These are phyloP conservation scores for Megacollybia marginata DNA, from an alignment of 768 basidiomycete species.

Conservation along the genomic window DNA sequence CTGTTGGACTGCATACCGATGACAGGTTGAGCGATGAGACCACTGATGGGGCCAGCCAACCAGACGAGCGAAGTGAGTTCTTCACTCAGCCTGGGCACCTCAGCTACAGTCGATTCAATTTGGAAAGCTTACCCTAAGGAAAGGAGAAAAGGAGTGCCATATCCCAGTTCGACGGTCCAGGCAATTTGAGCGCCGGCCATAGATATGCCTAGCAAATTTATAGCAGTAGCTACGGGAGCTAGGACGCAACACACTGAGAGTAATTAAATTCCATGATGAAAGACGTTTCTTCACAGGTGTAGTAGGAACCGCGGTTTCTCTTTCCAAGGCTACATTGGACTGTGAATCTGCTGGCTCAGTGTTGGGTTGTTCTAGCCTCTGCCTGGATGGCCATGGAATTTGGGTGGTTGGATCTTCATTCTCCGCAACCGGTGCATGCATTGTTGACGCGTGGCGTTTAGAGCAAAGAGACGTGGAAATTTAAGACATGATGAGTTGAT, in stretches of 20 bases:
- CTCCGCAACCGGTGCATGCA: conserved; percentile 61
- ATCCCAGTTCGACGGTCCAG: conserved; percentile 96
- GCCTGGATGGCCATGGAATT: conserved; percentile 60
- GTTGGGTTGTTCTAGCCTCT: conserved; percentile 14
- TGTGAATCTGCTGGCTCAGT: not conserved
- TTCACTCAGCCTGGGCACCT: conserved; percentile 27
- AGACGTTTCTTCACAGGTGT: conserved; percentile 23
- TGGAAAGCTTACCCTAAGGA: too few species aligned
- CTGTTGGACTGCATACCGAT: conserved; percentile 56
- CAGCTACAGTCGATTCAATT: too few species aligned
- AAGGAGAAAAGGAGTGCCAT: conserved; percentile 16
- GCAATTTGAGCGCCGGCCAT: conserved; percentile 95
- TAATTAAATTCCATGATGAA: conserved; percentile 68
- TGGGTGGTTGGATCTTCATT: conserved; percentile 72
- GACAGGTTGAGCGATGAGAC: conserved; percentile 92
- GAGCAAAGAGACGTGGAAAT: too few species aligned
- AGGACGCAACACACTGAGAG: conserved; percentile 37
- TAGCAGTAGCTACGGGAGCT: too few species aligned
- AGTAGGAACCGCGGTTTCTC: not conserved
- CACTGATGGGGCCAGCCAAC: conserved; percentile 92
- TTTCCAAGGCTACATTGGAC: not conserved
- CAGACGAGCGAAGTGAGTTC: conserved; percentile 92
- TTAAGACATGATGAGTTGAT: too few species aligned
- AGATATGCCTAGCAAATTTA: conserved; percentile 37
- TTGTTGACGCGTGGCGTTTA: conserved; percentile 17